Evolutionary conservation across 202 grass and related monocot species (phyloP).

Genomic region (Saccharum hybrid): DNA sequence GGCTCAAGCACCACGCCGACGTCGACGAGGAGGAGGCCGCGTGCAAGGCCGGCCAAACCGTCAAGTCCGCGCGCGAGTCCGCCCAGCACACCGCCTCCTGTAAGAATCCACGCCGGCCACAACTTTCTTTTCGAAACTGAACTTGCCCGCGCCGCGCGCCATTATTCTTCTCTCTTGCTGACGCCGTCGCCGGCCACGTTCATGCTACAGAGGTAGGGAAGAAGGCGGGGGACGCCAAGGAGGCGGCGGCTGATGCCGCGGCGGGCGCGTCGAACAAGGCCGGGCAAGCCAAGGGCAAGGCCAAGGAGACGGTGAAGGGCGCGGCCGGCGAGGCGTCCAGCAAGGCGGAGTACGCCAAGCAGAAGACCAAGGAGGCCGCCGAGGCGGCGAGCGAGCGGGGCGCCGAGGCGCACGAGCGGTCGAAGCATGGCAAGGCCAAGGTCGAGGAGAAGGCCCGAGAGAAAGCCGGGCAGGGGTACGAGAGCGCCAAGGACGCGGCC

Average conservation of each 20-base stretch:
- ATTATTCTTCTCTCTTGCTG: neutral
- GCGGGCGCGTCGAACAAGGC: slow-evolving; percentile 49
- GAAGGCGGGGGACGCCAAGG: slow-evolving; percentile 49
- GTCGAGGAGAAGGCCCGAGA: slow-evolving; percentile 50
- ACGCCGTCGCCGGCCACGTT: neutral
- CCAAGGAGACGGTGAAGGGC: slow-evolving; percentile 45
- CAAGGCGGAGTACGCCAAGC: slow-evolving; percentile 46
- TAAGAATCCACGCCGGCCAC: neutral
- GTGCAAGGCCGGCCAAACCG: slow-evolving; percentile 55
- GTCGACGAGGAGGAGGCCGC: slow-evolving; percentile 62
- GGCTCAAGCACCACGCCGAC: slow-evolving; percentile 53
- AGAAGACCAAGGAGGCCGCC: slow-evolving; percentile 49
- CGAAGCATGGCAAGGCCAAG: slow-evolving; percentile 51
- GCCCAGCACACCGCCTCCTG: slow-evolving; percentile 52
- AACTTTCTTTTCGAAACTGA: neutral
- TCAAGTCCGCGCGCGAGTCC: slow-evolving; percentile 52
- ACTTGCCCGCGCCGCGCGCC: neutral
- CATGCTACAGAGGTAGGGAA: slow-evolving; percentile 52
- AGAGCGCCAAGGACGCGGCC: slow-evolving; percentile 38
- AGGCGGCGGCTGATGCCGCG: slow-evolving; percentile 45
- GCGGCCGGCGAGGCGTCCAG: slow-evolving; percentile 33
- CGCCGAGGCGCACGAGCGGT: slow-evolving; percentile 46
- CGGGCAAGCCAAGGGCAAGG: slow-evolving; percentile 39
- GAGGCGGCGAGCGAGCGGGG: slow-evolving; percentile 46
- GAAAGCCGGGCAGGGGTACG: slow-evolving; percentile 53